Conservation (phyloP, 177 flowering plant species). For the Vitis hybrid region DNA sequence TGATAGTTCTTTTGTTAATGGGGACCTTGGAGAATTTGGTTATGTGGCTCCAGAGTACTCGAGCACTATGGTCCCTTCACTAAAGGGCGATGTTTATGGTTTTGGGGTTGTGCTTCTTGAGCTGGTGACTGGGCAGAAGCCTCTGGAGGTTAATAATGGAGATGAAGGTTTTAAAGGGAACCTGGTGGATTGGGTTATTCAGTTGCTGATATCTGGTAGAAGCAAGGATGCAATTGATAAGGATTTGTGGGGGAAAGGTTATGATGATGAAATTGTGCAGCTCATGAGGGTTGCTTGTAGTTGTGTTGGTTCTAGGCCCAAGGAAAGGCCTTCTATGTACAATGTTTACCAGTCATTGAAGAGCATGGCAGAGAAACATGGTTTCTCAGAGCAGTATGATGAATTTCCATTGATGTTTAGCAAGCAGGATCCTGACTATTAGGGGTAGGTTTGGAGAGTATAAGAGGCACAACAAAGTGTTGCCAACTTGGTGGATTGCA, state of each 20-base stretch:
- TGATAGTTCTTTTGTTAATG: constrained; percentile 45
- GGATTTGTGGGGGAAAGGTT: constrained; percentile 50
- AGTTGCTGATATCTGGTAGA: constrained; percentile 36
- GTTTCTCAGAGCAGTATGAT: constrained; percentile 60
- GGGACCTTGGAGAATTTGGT: constrained; percentile 73
- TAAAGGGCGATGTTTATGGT: constrained; percentile 76
- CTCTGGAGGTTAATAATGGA: constrained; percentile 41
- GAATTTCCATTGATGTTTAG: constrained; percentile 65
- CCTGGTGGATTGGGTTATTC: constrained; percentile 71
- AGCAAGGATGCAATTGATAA: constrained; percentile 53
- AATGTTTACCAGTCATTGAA: constrained; percentile 65
- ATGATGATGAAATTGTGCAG: constrained; percentile 62
- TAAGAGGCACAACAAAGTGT: constrained; percentile 6
- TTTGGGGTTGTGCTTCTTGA: constrained; percentile 80
- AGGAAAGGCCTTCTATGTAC: constrained; percentile 69
- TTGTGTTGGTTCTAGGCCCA: constrained; percentile 64
- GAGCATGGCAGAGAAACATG: constrained; percentile 42
- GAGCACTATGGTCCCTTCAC: constrained; percentile 65
- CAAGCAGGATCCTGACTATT: constrained; percentile 34
- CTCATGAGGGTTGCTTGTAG: constrained; percentile 55
- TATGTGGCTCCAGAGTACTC: constrained; percentile 82
- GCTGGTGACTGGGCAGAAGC: constrained; percentile 67
- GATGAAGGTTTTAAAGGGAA: constrained; percentile 69
- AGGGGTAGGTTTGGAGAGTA: constrained; percentile 15
- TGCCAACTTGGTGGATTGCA: constrained; percentile 1